These are phyloP conservation scores for Trebouxia gelatinosa DNA, from an alignment of 163 green algal species.

Conservation along the genomic window DNA sequence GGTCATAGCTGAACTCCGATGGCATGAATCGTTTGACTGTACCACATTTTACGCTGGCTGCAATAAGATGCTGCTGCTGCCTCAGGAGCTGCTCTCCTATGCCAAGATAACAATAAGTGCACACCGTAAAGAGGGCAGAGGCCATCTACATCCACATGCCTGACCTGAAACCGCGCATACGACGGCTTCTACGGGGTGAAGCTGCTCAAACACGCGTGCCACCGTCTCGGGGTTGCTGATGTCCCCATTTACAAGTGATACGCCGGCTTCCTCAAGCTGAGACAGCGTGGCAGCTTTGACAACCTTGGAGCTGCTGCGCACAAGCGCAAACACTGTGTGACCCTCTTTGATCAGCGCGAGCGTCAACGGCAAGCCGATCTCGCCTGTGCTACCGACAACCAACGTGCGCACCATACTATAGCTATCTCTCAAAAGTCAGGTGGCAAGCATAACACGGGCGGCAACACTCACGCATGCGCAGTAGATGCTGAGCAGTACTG, in stretches of 20 bases:
- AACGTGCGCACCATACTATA: slow-evolving; percentile 9
- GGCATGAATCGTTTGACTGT: not conserved
- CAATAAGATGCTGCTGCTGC: not conserved
- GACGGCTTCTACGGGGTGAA: not conserved
- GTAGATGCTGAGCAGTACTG: no score
- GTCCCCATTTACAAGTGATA: not conserved
- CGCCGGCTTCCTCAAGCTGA: not conserved
- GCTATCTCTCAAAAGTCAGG: no score
- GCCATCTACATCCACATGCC: no score
- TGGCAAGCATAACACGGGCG: no score
- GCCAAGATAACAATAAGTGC: no score
- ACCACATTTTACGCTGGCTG: not conserved
- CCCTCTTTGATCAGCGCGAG: not conserved
- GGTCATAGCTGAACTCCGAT: slow-evolving; percentile 1
- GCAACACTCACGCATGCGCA: no score
- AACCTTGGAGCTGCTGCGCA: not conserved
- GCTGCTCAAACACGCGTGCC: not conserved
- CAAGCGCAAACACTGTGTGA: not conserved
- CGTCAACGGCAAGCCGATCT: not conserved
- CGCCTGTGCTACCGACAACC: not conserved
- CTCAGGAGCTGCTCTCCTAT: not conserved
- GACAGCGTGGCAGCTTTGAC: not conserved
- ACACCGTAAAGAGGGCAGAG: no score
- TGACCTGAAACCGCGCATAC: not conserved
- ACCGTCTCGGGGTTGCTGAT: not conserved